Evolutionary conservation across 2,329 filamentous ascomycete genomes (phyloP).

Genomic region (Tolypocladium cylindrosporum): DNA sequence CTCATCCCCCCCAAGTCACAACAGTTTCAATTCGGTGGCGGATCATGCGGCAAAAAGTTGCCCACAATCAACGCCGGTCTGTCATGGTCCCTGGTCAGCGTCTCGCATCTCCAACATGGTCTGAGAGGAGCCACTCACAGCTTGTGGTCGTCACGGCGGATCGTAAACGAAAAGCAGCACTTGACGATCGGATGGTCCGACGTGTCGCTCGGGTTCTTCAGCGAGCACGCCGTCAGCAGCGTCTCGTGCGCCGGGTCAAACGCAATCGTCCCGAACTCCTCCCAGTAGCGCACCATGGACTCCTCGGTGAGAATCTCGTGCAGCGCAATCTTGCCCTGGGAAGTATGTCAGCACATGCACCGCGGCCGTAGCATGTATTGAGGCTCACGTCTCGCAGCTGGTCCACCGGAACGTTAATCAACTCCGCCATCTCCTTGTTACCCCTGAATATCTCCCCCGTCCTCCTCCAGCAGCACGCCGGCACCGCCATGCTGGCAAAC

Average conservation of each 20-base stretch:
- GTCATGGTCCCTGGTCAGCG: constrained; percentile 3
- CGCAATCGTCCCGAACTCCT: constrained; percentile 96
- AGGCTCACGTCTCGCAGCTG: constrained; percentile 73
- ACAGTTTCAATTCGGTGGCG: constrained; percentile 18
- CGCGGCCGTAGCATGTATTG: not conserved
- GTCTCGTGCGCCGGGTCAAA: constrained; percentile 93
- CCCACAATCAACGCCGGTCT: constrained; percentile 93
- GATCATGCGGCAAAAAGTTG: constrained; percentile 87
- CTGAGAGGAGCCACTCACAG: constrained; percentile 56
- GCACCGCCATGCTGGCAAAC: constrained; percentile 97
- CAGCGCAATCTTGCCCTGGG: constrained; percentile 80
- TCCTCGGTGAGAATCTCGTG: constrained; percentile 96
- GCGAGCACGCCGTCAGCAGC: constrained; percentile 82
- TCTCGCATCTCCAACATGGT: too few relatives aligned
- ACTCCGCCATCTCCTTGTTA: constrained; percentile 97
- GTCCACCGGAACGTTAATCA: constrained; percentile 89
- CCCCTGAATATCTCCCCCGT: constrained; percentile 96
- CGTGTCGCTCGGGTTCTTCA: constrained; percentile 69
- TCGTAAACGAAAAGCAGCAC: constrained; percentile 97
- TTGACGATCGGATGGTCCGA: constrained; percentile 66
- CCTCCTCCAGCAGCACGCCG: constrained; percentile 91
- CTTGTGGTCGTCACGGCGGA: constrained; percentile 87
- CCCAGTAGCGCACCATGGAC: constrained; percentile 94
- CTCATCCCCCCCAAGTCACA: not conserved
- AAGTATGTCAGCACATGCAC: constrained; percentile 7